Evolutionary conservation across 2,329 filamentous ascomycete genomes (phyloP).

Genomic region (Fusarium euwallaceae): DNA sequence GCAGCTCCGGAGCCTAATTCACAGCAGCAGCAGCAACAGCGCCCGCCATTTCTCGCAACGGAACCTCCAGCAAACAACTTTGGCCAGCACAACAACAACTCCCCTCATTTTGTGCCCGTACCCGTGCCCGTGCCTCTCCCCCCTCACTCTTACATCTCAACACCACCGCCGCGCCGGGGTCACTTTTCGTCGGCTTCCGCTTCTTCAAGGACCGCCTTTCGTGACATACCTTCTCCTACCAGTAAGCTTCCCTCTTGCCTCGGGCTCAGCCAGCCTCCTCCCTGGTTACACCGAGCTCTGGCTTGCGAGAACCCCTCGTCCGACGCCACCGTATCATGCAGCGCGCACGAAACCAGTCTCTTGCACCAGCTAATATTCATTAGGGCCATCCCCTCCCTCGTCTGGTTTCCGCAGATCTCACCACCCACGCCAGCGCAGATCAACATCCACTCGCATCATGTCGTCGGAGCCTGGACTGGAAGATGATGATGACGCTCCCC

Average conservation of each 20-base stretch:
- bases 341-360: neutral
- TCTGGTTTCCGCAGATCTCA: conserved; percentile 45
- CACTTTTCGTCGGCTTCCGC: conserved; percentile 30
- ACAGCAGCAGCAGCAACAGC: conserved; percentile 17
- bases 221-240: conserved; percentile 37
- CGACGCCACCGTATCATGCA: neutral
- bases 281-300: neutral
- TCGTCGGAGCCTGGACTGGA: conserved; percentile 41
- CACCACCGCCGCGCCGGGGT: conserved; percentile 27
- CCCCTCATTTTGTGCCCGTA: conserved; percentile 28
- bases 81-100: conserved; percentile 32
- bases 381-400: conserved; percentile 41
- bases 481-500: conserved; percentile 36
- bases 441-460: conserved; percentile 39
- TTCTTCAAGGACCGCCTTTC: conserved; percentile 33
- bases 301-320: conserved; percentile 17
- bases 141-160: conserved; percentile 28
- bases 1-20: conserved; percentile 39
- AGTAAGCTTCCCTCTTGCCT: conserved; percentile 32
- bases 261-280: neutral
- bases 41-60: conserved; percentile 30
- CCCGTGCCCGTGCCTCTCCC: conserved; percentile 32
- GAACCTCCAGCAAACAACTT: conserved; percentile 37
- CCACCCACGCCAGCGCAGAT: conserved; percentile 46
- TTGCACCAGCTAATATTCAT: conserved; percentile 20